Evolutionary conservation across 1,284 basidiomycete species (phyloP).

Genomic region (Ustanciosporium gigantosporum): DNA sequence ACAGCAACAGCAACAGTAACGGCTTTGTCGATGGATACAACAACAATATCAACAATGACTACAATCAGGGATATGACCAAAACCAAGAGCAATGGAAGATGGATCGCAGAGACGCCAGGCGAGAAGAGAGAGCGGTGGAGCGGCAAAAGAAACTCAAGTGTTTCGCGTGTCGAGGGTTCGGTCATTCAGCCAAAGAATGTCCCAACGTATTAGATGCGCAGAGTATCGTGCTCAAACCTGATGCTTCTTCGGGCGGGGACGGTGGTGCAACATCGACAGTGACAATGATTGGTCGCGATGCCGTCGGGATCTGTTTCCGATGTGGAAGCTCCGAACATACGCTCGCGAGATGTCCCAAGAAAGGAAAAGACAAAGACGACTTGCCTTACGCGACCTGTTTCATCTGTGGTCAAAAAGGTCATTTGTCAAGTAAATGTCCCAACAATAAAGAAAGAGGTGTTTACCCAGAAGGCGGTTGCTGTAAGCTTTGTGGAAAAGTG

Average conservation of each 20-base stretch:
- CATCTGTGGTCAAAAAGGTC: slow-evolving; percentile 75
- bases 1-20: slow-evolving; percentile 1
- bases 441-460: slow-evolving; percentile 78
- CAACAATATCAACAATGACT: slow-evolving; percentile 4
- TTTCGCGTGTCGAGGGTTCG: slow-evolving; percentile 82
- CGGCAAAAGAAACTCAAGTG: slow-evolving; percentile 72
- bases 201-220: slow-evolving; percentile 59
- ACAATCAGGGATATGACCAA: slow-evolving; percentile 13
- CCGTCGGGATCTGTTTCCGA: slow-evolving; percentile 64
- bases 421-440: slow-evolving; percentile 79
- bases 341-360: slow-evolving; percentile 75
- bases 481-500: slow-evolving; percentile 82
- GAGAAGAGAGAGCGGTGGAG: slow-evolving; percentile 71
- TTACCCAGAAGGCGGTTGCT: slow-evolving; percentile 91
- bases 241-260: slow-evolving; percentile 2
- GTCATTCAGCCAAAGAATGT: slow-evolving; percentile 83
- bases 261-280: slow-evolving; percentile 47
- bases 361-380: slow-evolving; percentile 64
- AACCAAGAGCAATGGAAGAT: slow-evolving; percentile 32
- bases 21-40: not conserved
- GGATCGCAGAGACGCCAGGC: slow-evolving; percentile 66
- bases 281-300: slow-evolving; percentile 57
- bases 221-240: slow-evolving; percentile 20
- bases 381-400: slow-evolving; percentile 90
- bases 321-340: slow-evolving; percentile 81